These are phyloP conservation scores for Graphilbum fragrans DNA, from an alignment of 2,329 filamentous ascomycete species.

Conservation along the genomic window DNA sequence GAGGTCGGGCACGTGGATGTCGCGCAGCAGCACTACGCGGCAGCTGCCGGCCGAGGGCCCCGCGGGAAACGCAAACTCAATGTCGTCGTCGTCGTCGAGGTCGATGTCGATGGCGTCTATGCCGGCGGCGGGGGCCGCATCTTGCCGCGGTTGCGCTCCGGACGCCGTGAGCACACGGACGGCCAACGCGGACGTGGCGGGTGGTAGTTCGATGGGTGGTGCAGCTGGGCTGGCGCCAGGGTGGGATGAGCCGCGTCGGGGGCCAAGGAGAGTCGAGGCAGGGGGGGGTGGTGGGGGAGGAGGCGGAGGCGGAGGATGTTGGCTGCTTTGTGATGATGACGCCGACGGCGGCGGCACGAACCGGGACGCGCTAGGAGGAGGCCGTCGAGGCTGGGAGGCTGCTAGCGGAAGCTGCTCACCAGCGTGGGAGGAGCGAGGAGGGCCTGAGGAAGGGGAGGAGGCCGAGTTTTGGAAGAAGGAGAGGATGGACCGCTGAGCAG, in stretches of 20 bases:
- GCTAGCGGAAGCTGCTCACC: conserved; percentile 10
- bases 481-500: conserved; percentile 38
- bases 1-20: conserved; percentile 42
- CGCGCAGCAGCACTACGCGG: conserved; percentile 14
- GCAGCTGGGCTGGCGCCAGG: too few species aligned
- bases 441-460: conserved; percentile 23
- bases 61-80: conserved; percentile 7
- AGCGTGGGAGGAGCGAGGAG: conserved; percentile 10
- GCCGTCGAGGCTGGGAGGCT: conserved; percentile 5
- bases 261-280: neutral
- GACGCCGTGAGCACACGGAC: conserved; percentile 10
- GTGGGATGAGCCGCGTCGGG: neutral
- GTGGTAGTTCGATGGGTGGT: conserved; percentile 3
- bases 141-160: conserved; percentile 1
- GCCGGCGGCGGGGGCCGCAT: too few species aligned
- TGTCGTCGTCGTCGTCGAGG: neutral
- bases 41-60: conserved; percentile 9
- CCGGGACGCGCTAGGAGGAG: neutral
- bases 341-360: conserved; percentile 8
- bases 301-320: conserved; percentile 4
- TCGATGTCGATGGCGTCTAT: too few species aligned
- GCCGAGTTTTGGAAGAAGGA: conserved; percentile 46
- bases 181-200: conserved; percentile 6
- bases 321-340: neutral
- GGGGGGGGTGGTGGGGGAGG: conserved; percentile 6